phyloP scores from a whole-genome alignment of 2,329 filamentous ascomycete genomes.

The Chaetoscypha palmicola region DNA sequence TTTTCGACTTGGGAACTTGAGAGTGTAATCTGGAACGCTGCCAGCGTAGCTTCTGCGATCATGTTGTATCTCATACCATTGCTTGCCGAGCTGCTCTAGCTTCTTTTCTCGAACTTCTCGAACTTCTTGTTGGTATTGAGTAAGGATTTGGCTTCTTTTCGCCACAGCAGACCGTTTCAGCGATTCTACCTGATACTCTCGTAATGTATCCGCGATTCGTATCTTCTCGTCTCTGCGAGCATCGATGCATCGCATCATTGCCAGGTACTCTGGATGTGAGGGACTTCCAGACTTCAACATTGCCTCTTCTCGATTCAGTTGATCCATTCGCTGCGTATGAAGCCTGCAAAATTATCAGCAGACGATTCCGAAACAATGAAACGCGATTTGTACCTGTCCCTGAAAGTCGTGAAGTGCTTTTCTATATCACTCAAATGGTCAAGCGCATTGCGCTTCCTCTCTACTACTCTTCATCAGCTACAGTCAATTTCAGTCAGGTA shows the following conservation, averaged over 20 bases:
- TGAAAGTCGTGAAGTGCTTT: conserved; percentile 78
- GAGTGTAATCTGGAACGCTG: conserved; percentile 72
- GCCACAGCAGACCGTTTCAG: conserved; percentile 71
- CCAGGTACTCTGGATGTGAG: conserved; percentile 87
- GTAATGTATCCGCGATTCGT: conserved; percentile 63
- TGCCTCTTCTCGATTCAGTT: conserved; percentile 64
- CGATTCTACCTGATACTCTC: conserved; percentile 66
- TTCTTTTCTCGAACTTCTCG: conserved; percentile 76
- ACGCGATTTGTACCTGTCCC: conserved; percentile 60
- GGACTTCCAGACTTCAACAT: conserved; percentile 52
- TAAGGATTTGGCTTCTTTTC: conserved; percentile 77
- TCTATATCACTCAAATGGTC: conserved; percentile 76
- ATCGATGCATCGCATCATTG: conserved; percentile 82
- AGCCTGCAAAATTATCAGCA: conserved; percentile 49
- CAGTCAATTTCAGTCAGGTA: conserved; percentile 8
- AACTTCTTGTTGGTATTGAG: conserved; percentile 82
- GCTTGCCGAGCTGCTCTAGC: conserved; percentile 73
- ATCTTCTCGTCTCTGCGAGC: conserved; percentile 75
- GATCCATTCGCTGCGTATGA: conserved; percentile 79
- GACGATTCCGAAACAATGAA: no score
- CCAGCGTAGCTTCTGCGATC: conserved; percentile 74
- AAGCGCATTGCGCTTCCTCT: conserved; percentile 72
- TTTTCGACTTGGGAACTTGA: conserved; percentile 71
- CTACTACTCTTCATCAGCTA: conserved; percentile 46
- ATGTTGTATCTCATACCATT: conserved; percentile 89